Evolutionary conservation across 1,284 basidiomycete genomes (phyloP), one percentile per base, ranked within the genome.

Genomic region (Pseudozyma sp.): DNA sequence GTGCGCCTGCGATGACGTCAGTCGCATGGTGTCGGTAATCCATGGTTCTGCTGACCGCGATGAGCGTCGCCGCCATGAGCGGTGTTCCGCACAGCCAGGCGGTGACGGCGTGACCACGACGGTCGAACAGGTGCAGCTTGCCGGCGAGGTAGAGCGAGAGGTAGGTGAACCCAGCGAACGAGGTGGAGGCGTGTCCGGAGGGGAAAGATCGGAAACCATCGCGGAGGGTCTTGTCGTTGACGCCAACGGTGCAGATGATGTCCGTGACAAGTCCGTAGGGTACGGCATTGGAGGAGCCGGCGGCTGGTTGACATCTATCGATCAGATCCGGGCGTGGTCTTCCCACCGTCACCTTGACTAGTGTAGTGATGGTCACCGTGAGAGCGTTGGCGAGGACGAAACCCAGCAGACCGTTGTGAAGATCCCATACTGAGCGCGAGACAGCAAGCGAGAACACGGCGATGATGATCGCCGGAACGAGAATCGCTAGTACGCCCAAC

Each of bases 151-250:
- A 98, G 72, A 93, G 91, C 5, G 92, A 87, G 37, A 99, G 87
- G 86, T 94, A 98, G 2, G 92, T 93, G 4, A 98, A 87, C 1
- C 96, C 95, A 9, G 94, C 93, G 81, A 95, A 98, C 0, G 94
- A 92, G 54, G 95, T 92, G 79, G 92, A 93, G 0, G 93, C 90
- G 86, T 98, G 96, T 0, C 96, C 96, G 52, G 92, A 94, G 5
- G 93, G 93, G 85, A 99, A 97, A 81, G 92, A 94, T 77, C 93
- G 89, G 87, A 94, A 98, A 0, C 95, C 95, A 50, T 78, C 77
- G 4, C 51, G 47, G 17, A 84, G 53, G 6, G 37, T 59, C 47
- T 57, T 54, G 29, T 54, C 40, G 37, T 49, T n/a, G 0, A 67
- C 43, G 2, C 55, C 45, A n/a, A 76, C 75, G 11, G 92, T 93